Evolutionary conservation across 805 yeast species (phyloP).

Genomic region (Wickerhamiella occidentalis): DNA sequence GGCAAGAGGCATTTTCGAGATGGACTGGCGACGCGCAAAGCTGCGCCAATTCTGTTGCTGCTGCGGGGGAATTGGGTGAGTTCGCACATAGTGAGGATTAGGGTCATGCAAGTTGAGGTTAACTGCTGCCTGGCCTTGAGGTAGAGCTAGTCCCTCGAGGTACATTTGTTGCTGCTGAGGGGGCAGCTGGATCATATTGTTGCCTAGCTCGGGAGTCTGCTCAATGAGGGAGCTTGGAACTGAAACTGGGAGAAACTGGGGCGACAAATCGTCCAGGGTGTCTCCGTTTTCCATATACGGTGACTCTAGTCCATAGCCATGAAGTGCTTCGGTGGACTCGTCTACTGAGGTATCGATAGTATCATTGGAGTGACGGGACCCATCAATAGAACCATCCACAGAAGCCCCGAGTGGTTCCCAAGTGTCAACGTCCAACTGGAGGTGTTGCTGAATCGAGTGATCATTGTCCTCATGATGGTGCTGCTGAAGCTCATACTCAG

Average conservation of each 20-base stretch:
- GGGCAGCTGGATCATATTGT: not conserved
- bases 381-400: not conserved
- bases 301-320: not conserved
- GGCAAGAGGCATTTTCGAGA: slow-evolving; percentile 29
- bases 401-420: not conserved
- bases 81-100: not conserved
- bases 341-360: not conserved
- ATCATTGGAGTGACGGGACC: not conserved
- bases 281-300: not conserved
- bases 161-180: not conserved
- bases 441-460: not conserved
- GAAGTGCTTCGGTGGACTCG: not conserved
- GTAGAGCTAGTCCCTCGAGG: not conserved
- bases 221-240: no score
- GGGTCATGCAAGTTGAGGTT: not conserved
- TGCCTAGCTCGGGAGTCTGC: not conserved
- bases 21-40: slow-evolving; percentile 21
- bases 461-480: no score
- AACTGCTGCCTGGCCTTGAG: not conserved
- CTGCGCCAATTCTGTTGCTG: slow-evolving; percentile 5
- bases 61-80: not conserved
- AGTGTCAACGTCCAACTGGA: not conserved
- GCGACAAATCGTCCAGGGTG: not conserved
- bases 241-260: not conserved
- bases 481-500: not conserved